Evolutionary conservation across 495 filamentous ascomycete genomes (phyloP).

Genomic region (Aspergillus nidulans): DNA sequence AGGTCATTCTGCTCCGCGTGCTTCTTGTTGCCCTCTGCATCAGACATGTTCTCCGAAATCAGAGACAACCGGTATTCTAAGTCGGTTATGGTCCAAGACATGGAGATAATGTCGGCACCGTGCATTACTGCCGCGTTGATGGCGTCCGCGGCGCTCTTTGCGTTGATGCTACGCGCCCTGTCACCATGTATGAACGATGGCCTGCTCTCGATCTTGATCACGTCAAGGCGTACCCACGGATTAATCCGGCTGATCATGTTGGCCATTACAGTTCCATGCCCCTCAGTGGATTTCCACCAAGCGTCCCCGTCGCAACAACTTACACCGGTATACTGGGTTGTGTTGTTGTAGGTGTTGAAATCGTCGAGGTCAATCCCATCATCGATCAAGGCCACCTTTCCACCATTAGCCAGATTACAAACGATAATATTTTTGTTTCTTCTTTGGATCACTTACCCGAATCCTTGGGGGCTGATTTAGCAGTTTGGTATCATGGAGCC

Average conservation of each 20-base stretch:
- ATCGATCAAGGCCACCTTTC: neutral
- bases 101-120: neutral
- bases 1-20: neutral
- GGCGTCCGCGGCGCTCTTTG: neutral
- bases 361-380: constrained; percentile 1
- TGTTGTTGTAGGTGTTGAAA: neutral
- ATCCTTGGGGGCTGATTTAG: neutral
- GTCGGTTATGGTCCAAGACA: constrained; percentile 2
- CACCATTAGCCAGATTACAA: neutral
- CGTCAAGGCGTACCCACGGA: neutral
- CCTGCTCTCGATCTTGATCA: constrained; percentile 3
- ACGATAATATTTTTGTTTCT: neutral
- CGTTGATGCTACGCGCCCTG: constrained; percentile 1
- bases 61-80: neutral
- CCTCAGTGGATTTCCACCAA: neutral
- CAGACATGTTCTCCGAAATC: neutral
- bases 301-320: neutral
- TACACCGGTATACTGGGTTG: neutral
- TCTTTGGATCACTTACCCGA: neutral
- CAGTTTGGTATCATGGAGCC: neutral
- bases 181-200: neutral
- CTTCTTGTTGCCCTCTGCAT: neutral
- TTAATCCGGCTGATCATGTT: constrained; percentile 7
- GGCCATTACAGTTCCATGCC: constrained; percentile 2
- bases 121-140: constrained; percentile 1